phyloP scores from a whole-genome alignment of 164 flowering plant species.

The Tinospora cordifolia region DNA sequence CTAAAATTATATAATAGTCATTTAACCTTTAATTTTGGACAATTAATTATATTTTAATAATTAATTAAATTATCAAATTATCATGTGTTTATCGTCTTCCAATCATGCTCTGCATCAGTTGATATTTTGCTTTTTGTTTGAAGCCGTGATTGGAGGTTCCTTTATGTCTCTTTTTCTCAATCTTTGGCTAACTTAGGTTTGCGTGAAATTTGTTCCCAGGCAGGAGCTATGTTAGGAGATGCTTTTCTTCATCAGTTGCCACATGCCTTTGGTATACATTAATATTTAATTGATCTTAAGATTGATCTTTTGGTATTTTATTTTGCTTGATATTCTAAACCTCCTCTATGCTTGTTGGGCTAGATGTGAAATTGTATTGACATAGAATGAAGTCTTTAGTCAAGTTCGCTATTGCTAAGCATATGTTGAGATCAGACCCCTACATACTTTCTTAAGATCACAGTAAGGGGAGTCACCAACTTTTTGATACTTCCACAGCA shows the following conservation, averaged over 20 bases:
- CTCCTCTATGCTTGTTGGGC: not conserved
- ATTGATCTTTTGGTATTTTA: too few species aligned
- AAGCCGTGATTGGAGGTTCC: not conserved
- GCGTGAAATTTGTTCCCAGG: constrained; percentile 42
- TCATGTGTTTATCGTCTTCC: too few species aligned
- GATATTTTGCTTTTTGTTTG: too few species aligned
- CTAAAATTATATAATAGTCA: too few species aligned
- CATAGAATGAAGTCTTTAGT: not conserved
- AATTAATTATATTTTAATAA: too few species aligned
- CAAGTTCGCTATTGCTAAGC: not conserved
- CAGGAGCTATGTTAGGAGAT: constrained; percentile 98
- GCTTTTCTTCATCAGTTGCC: constrained; percentile 99
- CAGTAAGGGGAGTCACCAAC: not conserved
- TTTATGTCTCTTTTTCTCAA: not conserved
- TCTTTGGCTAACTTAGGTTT: not conserved
- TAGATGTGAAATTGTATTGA: not conserved
- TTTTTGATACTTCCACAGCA: not conserved
- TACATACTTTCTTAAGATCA: not conserved
- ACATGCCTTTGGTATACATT: constrained; percentile 82
- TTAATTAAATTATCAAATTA: too few species aligned
- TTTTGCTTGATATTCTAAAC: not conserved
- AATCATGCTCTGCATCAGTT: too few species aligned
- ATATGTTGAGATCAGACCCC: not conserved
- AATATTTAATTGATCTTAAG: not conserved
- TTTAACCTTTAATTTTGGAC: too few species aligned